phyloP scores from a whole-genome alignment of 305 asterid genomes.

The Galium porrigens region DNA sequence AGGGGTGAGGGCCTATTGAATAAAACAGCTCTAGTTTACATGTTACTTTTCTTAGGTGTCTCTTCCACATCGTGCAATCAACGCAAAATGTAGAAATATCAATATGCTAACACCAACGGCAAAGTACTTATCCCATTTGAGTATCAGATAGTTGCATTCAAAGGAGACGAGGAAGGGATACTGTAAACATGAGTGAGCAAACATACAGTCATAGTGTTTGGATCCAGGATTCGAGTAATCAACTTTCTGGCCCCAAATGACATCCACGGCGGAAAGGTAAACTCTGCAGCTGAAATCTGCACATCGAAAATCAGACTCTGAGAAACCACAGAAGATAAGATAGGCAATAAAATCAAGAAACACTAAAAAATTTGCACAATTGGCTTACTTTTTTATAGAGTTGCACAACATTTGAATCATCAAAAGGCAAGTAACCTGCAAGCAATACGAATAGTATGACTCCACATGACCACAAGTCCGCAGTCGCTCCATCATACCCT shows the following conservation, averaged over 20 bases:
- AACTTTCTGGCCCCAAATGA: constrained; percentile 68
- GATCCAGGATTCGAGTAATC: constrained; percentile 61
- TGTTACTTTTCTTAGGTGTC: background rate
- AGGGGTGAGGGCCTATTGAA: background rate
- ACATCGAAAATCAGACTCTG: constrained; percentile 7
- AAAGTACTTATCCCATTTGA: background rate
- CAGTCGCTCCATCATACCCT: constrained; percentile 80
- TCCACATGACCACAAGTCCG: constrained; percentile 96
- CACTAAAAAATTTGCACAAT: constrained; percentile 6
- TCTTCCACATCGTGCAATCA: background rate
- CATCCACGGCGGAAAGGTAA: constrained; percentile 88
- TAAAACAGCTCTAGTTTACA: background rate
- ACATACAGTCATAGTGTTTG: constrained; percentile 63
- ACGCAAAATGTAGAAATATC: background rate
- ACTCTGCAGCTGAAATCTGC: constrained; percentile 71
- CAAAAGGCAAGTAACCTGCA: constrained; percentile 96
- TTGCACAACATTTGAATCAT: constrained; percentile 70
- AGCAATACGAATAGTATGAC: constrained; percentile 89
- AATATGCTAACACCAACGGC: background rate
- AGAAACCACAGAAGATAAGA: constrained; percentile 17
- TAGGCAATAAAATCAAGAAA: background rate
- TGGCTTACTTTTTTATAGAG: constrained; percentile 67
- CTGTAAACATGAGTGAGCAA: background rate
- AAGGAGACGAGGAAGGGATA: constrained; percentile 2
- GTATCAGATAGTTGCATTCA: background rate